Percentiles rank a stretch among this genome's conserved stretches.
Conservation (phyloP, 2,329 filamentous ascomycete genomes). For the Cercospora sp. region DNA sequence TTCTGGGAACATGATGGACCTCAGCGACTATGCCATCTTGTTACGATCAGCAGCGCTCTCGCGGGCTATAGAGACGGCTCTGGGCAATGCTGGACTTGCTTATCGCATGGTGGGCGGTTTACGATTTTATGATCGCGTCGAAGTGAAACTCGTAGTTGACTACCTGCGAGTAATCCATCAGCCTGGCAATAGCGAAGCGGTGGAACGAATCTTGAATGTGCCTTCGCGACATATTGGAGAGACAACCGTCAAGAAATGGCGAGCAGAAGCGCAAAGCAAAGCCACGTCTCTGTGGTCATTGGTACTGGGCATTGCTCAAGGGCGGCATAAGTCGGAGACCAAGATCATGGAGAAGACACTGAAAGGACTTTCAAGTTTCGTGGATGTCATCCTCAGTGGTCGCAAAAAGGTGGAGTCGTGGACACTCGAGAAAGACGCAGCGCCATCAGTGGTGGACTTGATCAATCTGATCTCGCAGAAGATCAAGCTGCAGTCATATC, state of each 20-base stretch:
- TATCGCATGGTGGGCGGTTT: conserved; percentile 92
- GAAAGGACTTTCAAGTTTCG: conserved; percentile 59
- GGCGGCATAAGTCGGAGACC: conserved; percentile 52
- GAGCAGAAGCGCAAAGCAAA: conserved; percentile 72
- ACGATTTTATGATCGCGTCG: conserved; percentile 87
- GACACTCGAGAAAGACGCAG: conserved; percentile 34
- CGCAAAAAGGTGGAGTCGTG: conserved; percentile 54
- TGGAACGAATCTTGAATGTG: conserved; percentile 80
- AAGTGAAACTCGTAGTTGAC: conserved; percentile 84
- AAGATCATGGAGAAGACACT: conserved; percentile 58
- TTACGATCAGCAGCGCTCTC: conserved; percentile 83
- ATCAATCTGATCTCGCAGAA: conserved; percentile 62
- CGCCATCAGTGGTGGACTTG: conserved; percentile 47
- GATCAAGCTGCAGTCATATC: conserved; percentile 70
- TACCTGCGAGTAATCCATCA: conserved; percentile 85
- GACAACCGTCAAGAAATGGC: conserved; percentile 68
- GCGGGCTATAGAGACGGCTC: conserved; percentile 76
- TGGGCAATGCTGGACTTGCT: conserved; percentile 77
- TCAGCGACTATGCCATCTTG: conserved; percentile 80
- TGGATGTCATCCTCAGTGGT: conserved; percentile 60
- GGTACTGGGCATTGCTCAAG: conserved; percentile 61
- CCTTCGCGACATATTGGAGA: conserved; percentile 81
- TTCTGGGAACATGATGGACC: conserved; percentile 70
- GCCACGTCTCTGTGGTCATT: conserved; percentile 73
- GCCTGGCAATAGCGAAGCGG: conserved; percentile 81